A percentile compares a stretch with the other conserved stretches of the same genome.
Conservation (phyloP, 2,329 filamentous ascomycete genomes). For the Beauveria scarabaeidicola region DNA sequence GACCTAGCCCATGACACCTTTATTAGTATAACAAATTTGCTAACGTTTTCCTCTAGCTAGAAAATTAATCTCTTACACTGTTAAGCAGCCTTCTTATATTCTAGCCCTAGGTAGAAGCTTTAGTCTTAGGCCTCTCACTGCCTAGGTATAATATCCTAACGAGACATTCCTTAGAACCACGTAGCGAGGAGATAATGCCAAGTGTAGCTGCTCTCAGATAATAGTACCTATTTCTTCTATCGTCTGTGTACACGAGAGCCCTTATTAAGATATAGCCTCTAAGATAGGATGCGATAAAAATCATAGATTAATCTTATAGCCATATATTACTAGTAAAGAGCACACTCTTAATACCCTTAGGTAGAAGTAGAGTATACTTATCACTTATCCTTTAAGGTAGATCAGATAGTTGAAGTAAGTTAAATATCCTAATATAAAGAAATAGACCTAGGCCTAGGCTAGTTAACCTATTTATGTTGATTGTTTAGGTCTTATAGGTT, state of each 20-base stretch:
- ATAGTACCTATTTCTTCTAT: background rate
- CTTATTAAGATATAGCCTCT: background rate
- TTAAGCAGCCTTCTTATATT: constrained; percentile 14
- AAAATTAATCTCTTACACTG: constrained; percentile 13
- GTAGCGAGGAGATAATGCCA: background rate
- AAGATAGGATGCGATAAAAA: background rate
- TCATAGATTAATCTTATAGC: background rate
- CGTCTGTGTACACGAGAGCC: background rate
- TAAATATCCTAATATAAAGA: background rate
- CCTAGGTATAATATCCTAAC: background rate
- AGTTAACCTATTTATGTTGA: constrained; percentile 9
- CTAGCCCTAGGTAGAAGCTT: background rate
- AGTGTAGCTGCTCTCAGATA: background rate
- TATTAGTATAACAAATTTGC: no score
- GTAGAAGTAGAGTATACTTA: constrained; percentile 16
- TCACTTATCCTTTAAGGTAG: background rate
- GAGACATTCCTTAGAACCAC: background rate
- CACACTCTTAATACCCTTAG: constrained; percentile 17
- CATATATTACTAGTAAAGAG: background rate
- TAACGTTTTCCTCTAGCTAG: constrained; percentile 16
- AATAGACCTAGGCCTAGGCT: background rate
- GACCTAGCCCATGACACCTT: no score
- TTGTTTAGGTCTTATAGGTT: background rate
- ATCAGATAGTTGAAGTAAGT: background rate
- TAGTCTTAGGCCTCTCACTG: background rate